phyloP scores from a whole-genome alignment of 345 rosid species.

The Euphorbia lathyris region DNA sequence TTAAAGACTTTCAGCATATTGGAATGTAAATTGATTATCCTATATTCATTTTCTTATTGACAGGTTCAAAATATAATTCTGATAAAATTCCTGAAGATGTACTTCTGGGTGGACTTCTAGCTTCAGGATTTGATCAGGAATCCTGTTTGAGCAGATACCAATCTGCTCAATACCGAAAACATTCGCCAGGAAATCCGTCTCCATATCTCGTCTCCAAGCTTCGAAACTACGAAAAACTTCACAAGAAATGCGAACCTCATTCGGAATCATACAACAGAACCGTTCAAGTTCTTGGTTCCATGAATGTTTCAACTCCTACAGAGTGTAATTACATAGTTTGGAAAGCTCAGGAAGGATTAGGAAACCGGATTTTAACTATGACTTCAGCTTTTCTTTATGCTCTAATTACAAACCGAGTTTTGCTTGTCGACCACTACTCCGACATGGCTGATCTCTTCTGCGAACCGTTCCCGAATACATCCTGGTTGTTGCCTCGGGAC shows the following conservation, averaged over 20 bases:
- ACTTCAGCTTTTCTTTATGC: constrained; percentile 26
- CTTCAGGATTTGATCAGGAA: constrained; percentile 12
- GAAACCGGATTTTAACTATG: constrained; percentile 22
- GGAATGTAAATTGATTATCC: background rate
- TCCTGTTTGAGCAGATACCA: constrained; percentile 17
- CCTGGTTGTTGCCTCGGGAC: constrained; percentile 15
- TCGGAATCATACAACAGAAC: constrained; percentile 16
- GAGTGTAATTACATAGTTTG: constrained; percentile 22
- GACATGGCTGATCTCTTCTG: constrained; percentile 23
- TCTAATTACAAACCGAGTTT: constrained; percentile 17
- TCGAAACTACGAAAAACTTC: constrained; percentile 21
- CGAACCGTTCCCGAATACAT: constrained; percentile 17
- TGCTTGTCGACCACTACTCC: constrained; percentile 1
- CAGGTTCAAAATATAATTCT: background rate
- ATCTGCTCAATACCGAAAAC: constrained; percentile 10
- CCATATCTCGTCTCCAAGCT: constrained; percentile 12
- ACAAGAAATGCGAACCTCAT: constrained; percentile 17
- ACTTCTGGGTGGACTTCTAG: constrained; percentile 10
- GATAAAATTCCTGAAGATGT: background rate
- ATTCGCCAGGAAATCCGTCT: constrained; percentile 11
- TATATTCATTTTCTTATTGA: background rate
- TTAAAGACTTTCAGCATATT: too few species aligned
- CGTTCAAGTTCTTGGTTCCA: background rate
- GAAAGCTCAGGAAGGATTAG: constrained; percentile 13
- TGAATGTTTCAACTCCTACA: background rate